Evolutionary conservation across 1,139 yeast species (phyloP).

Genomic region (Suhomyces ambrosiae): DNA sequence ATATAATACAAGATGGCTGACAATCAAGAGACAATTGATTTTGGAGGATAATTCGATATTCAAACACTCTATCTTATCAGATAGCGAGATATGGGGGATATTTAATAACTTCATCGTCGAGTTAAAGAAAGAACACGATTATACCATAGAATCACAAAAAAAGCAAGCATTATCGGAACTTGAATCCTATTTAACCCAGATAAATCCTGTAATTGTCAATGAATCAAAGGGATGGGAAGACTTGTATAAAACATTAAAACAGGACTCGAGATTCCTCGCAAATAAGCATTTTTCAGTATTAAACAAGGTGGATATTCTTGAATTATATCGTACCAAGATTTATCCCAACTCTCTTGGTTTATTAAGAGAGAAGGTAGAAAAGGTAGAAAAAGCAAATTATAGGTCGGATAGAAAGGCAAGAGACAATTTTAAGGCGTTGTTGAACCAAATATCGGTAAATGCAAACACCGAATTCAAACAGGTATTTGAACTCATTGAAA

Average conservation of each 20-base stretch:
- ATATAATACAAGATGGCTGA: slow-evolving; percentile 68
- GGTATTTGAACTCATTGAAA: slow-evolving; percentile 52
- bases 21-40: slow-evolving; percentile 49
- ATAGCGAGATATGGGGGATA: slow-evolving; percentile 53
- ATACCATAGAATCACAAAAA: slow-evolving; percentile 31
- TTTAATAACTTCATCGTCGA: slow-evolving; percentile 52
- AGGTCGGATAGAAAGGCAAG: slow-evolving; percentile 68
- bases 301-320: slow-evolving; percentile 60
- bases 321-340: slow-evolving; percentile 53
- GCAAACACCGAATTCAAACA: slow-evolving; percentile 65
- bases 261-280: slow-evolving; percentile 57
- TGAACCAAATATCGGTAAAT: slow-evolving; percentile 45
- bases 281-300: slow-evolving; percentile 59
- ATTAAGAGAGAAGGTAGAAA: slow-evolving; percentile 39
- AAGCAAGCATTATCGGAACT: slow-evolving; percentile 56
- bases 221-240: slow-evolving; percentile 48
- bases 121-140: slow-evolving; percentile 43
- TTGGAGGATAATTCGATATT: slow-evolving; percentile 67
- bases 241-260: slow-evolving; percentile 38
- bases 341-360: slow-evolving; percentile 38
- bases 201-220: slow-evolving; percentile 34
- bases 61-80: slow-evolving; percentile 62
- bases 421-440: slow-evolving; percentile 52
- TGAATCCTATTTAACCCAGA: slow-evolving; percentile 46
- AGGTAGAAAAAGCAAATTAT: slow-evolving; percentile 42